A percentile compares a stretch with the other conserved stretches of the same genome.
Conservation (phyloP, 495 filamentous ascomycete genomes). For the Viridothelium virens region DNA sequence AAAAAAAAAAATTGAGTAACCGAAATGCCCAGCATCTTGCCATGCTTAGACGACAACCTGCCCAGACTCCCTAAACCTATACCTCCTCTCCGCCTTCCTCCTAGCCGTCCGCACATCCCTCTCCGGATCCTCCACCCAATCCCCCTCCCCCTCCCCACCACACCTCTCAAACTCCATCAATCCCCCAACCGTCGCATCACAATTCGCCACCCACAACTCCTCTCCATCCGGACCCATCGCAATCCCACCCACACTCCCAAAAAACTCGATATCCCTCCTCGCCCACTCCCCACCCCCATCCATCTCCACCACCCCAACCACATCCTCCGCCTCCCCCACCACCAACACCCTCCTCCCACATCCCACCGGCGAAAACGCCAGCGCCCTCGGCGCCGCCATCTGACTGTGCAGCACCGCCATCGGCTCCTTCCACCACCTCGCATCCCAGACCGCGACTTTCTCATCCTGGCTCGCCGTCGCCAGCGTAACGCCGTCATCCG, state of each 20-base stretch:
- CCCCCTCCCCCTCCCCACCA: background rate
- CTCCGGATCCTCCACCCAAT: background rate
- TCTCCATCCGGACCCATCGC: conserved; percentile 64
- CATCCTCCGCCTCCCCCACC: conserved; percentile 77
- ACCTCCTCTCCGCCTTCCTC: background rate
- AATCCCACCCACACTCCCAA: conserved; percentile 76
- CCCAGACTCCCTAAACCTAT: background rate
- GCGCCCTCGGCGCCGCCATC: conserved; percentile 66
- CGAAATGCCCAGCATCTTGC: background rate
- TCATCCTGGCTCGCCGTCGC: conserved; percentile 89
- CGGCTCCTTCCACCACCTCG: conserved; percentile 58
- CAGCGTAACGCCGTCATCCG: conserved; percentile 76
- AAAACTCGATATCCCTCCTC: conserved; percentile 72
- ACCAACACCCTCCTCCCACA: conserved; percentile 65
- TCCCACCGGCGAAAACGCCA: conserved; percentile 77
- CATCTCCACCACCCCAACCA: conserved; percentile 70
- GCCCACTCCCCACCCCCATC: conserved; percentile 47
- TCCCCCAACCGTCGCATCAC: conserved; percentile 68
- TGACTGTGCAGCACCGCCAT: conserved; percentile 62
- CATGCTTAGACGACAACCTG: background rate
- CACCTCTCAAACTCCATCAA: conserved; percentile 66
- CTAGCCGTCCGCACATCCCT: background rate
- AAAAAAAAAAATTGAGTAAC: too few species aligned
- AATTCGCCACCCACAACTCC: conserved; percentile 64
- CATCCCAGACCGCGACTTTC: conserved; percentile 78